phyloP scores from a whole-genome alignment of 2,329 filamentous ascomycete species.

The Corniculantispora saksenae region DNA sequence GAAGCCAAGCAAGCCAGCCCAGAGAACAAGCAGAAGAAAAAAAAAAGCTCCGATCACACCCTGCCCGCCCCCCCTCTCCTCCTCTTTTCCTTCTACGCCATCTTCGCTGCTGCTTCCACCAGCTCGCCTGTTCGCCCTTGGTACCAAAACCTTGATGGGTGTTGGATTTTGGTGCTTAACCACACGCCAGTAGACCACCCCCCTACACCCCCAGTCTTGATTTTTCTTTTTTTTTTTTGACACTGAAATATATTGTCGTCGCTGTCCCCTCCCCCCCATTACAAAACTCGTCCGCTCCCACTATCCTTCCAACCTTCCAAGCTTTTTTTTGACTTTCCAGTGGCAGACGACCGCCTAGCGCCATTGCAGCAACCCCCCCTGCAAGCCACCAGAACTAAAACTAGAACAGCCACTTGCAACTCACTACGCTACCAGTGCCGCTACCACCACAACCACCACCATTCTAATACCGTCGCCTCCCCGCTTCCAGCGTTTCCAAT shows the following conservation, averaged over 20 bases:
- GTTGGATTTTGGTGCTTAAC: not conserved
- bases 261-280: not conserved
- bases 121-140: not conserved
- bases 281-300: slow-evolving; percentile 7
- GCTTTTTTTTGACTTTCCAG: slow-evolving; percentile 17
- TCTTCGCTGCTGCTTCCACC: not conserved
- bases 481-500: slow-evolving; percentile 13
- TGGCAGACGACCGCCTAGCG: slow-evolving; percentile 16
- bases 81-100: not conserved
- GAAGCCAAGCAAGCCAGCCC: not conserved
- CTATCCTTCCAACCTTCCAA: not conserved
- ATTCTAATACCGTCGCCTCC: slow-evolving; percentile 15
- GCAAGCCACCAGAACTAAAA: slow-evolving; percentile 15
- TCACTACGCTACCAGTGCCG: not conserved
- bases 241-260: not conserved
- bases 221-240: not conserved
- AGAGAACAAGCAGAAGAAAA: too few species aligned
- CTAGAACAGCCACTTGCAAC: not conserved
- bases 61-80: not conserved
- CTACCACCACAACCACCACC: not conserved
- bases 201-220: not conserved
- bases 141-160: slow-evolving; percentile 13
- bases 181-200: slow-evolving; percentile 1
- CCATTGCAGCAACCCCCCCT: slow-evolving; percentile 1
- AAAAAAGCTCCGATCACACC: slow-evolving; percentile 20